Evolutionary conservation across 805 yeast species (phyloP), one percentile per base, ranked within the genome.

Genomic region (Grigorovia yakushimaensis): DNA sequence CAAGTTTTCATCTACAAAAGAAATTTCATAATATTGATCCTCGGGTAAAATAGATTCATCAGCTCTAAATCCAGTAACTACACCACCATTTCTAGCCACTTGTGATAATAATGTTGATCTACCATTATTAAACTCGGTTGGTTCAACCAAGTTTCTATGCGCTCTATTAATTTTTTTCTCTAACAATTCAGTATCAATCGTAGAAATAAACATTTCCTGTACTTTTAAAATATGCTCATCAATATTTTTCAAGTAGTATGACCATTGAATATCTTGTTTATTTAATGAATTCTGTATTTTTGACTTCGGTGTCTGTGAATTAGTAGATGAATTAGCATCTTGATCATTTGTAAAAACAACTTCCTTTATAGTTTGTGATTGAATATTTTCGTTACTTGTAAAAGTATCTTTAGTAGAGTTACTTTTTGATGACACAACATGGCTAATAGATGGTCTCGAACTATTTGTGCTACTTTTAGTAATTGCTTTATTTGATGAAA

Each of bases 181-280:
- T 52, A 84, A 73, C 0, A 50, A 42, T 5, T 74, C 80, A 0
- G 78, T 74, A 2, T 68, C 58, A 8, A 73, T 66, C 44, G 68
- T 64, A 5, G 69, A 63, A 1, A 76, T 74, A 37, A 69, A 66
- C 4, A 79, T 72, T 27, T 78, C 74, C 1, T 84, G 86, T 27
- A 73, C 73, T 50, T 73, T 77, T 43, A 81, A 48, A 1, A 83
- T 72, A 48, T 88, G 69, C 56, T 84, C 93, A 44, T 80, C 79
- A 1, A 71, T 64, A 55, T 74, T 77, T 20, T 62, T 66, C 51
- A 84, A 63, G 55, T 68, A 79, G 38, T 70, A 68, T 5, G 70
- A 69, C 84, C 87, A 83, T 17, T 79, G 76, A 39, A 73, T 60
- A 57, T 83, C 88, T 7, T 79, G 54, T 15, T 75, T 68, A 1